Evolutionary conservation across 208 protist genomes (phyloP).

Genomic region (Wallacemonas sp.): DNA sequence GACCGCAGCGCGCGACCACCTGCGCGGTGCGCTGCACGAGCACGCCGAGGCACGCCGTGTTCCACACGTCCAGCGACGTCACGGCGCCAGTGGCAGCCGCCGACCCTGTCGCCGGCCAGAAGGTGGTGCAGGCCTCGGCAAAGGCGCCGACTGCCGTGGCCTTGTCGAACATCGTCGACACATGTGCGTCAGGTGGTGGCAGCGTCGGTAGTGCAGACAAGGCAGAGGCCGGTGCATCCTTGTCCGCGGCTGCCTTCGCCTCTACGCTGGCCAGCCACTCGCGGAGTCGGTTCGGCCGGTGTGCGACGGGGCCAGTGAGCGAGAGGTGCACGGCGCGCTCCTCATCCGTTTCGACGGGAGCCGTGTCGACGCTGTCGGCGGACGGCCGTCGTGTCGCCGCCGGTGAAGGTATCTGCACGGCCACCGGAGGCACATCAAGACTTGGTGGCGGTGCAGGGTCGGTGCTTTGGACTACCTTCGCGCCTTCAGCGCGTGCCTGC

Average conservation of each 20-base stretch:
- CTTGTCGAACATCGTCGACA: not conserved
- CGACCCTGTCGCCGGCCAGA: not conserved
- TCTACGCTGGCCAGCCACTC: slow-evolving; percentile 6
- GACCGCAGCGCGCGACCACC: too few species aligned
- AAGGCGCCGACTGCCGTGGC: not conserved
- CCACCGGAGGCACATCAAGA: too few species aligned
- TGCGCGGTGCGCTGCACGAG: not conserved
- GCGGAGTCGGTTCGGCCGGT: not conserved
- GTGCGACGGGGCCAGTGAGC: not conserved
- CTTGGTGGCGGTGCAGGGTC: too few species aligned
- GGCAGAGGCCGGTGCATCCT: too few species aligned
- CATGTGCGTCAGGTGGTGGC: too few species aligned
- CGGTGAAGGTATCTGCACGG: too few species aligned
- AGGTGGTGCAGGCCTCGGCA: not conserved
- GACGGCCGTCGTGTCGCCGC: too few species aligned
- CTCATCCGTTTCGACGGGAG: not conserved
- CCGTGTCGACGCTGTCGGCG: not conserved
- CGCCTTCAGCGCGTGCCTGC: too few species aligned
- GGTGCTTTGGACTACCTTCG: too few species aligned
- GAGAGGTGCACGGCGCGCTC: not conserved
- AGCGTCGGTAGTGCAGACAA: too few species aligned
- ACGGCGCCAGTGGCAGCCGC: slow-evolving; percentile 23
- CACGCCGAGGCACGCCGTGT: not conserved
- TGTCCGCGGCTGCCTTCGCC: not conserved
- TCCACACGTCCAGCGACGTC: slow-evolving; percentile 30